Evolutionary conservation across 805 yeast genomes (phyloP).

Genomic region (Maudiozyma turicensis): DNA sequence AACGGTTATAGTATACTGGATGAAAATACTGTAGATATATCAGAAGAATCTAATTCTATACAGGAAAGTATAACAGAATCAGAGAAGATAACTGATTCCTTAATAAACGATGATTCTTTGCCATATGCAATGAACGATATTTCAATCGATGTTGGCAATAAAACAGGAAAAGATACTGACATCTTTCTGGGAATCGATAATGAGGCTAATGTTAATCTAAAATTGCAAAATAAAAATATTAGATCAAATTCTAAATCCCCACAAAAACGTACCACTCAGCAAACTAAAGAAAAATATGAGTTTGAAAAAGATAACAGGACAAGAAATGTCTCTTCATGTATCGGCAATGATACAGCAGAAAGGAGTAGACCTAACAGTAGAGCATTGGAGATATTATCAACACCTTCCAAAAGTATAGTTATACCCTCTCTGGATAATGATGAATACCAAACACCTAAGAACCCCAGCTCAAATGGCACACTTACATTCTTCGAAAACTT

Average conservation of each 20-base stretch:
- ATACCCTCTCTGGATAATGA: constrained; percentile 21
- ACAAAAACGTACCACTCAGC: background rate
- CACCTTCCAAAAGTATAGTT: constrained; percentile 21
- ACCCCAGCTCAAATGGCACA: constrained; percentile 10
- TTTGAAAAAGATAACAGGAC: background rate
- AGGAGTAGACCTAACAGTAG: background rate
- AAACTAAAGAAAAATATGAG: background rate
- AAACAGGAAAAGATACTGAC: constrained; percentile 13
- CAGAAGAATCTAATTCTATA: background rate
- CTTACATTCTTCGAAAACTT: constrained; percentile 19
- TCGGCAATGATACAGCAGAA: background rate
- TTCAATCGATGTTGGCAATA: constrained; percentile 15
- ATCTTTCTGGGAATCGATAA: constrained; percentile 22
- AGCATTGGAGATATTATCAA: constrained; percentile 17
- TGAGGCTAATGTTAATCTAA: constrained; percentile 27
- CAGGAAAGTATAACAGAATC: background rate
- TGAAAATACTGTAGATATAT: background rate
- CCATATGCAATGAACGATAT: constrained; percentile 23
- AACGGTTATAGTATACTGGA: constrained; percentile 26
- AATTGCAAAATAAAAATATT: constrained; percentile 22
- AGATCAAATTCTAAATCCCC: constrained; percentile 3
- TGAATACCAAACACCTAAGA: constrained; percentile 8
- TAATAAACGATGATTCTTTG: constrained; percentile 14
- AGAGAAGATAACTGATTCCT: background rate
- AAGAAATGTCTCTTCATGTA: too few species aligned